Base-by-base conservation (phyloP, 352 stramenopile genomes). In the Phytophthora rubi region DNA sequence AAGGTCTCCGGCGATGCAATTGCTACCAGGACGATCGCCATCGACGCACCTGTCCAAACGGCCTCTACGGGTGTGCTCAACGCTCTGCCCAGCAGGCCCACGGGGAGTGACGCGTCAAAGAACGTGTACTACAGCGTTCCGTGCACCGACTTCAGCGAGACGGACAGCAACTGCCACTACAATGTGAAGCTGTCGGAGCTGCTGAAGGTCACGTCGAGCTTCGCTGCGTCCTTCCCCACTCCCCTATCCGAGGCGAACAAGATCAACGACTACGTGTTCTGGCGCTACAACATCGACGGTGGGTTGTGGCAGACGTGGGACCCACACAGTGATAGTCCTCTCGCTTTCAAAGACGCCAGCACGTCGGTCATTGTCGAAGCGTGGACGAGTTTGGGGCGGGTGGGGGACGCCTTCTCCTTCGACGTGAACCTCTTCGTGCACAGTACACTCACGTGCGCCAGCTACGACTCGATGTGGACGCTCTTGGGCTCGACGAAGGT, bases 361-460 rank as follows among this genome's bases (percentile, higher is more conserved):
- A 79, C 75, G 15, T 68, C 74, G 26, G 66, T 88, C 55, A 73
- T 55, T n/a, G 28, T 89, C 39, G 76, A 89, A 52, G 81, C 79
- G 7, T 89, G 81, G 79, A 82, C 77, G 10, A 61, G 77, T 16
- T 89, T 76, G 51, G 81, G 81, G 10, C 23, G 35, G 70, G 7
- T 73, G 74, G 18, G 52, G 3, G 4, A 16, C n/a, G n/a, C 55
- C 7, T 53, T 47, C 42, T 28, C 51, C 4, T 86, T 86, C 35
- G 51, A 75, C 21, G 64, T 86, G 3, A 63, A 73, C 45, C 59
- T 86, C 28, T 74, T 82, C 42, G 44, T 65, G 37, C 67, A 76
- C 59, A 81, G 69, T 49, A 59, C 62, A 16, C 18, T 62, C n/a
- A 42, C 56, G 2, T 62, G 56, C 8, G 4, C 33, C 15, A 32